Base-by-base conservation (phyloP, 2,329 filamentous ascomycete species). In the Alternaria sp. region DNA sequence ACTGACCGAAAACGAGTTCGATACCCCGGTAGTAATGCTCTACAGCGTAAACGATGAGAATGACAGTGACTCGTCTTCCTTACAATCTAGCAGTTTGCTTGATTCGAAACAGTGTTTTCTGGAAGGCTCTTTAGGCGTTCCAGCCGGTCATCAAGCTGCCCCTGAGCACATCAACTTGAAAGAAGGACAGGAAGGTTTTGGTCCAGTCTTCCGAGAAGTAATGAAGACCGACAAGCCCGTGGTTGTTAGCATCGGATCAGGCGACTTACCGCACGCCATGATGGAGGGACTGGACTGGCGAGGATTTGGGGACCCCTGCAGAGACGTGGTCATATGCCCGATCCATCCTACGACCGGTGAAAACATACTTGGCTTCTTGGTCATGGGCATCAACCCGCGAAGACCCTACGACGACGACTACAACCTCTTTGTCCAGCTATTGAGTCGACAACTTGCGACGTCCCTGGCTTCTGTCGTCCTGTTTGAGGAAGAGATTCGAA, bases 371-470 rank as follows among this genome's bases (percentile, higher is more conserved):
- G 92, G 91, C 0, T 95, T 95, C 70, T 82, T 95, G 8, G 85
- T 95, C 3, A 82, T 95, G 73, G 92, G 91, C 4, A 82, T 91
- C 9, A 96, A 96, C 71, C 90, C 92, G 2, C 82, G 90, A 40
- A 83, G 91, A 49, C 91, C 90, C 0, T 95, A 91, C 67, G 90
- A 95, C 67, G 88, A 90, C 36, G 91, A 94, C 65, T 95, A 94
- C 70, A 86, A 86, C 61, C 81, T 94, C 0, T 95, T 94, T 68
- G 83, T 94, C 36, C 88, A 90, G 66, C 82, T 94, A 1, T 78
- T 94, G 5, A 89, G 88, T 45, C 85, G 90, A 23, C 91, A 94
- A 72, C 80, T 94, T 8, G 90, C 89, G 8, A 94, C 91, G 0
- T 92, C 90, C 0, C 84, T 94, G 74, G 91, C 91, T 1, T 93